phyloP scores from a whole-genome alignment of 164 flowering plant genomes.

The Berberis vulgaris region DNA sequence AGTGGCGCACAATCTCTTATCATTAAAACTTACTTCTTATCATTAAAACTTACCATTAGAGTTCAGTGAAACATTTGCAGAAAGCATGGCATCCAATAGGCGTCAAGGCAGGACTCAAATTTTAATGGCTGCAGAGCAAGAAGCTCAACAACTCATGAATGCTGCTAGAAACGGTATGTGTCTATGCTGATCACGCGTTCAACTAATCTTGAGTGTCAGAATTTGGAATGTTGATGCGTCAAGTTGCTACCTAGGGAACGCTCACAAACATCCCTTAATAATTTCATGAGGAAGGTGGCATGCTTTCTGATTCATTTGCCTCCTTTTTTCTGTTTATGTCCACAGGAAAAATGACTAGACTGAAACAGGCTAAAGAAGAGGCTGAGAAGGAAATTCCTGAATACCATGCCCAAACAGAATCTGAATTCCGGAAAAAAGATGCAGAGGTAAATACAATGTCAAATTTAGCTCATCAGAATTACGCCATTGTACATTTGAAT shows the following conservation, averaged over 20 bases:
- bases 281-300: background rate
- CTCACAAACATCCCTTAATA: no score
- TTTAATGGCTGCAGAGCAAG: background rate
- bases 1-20: no score
- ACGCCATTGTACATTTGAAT: no score
- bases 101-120: background rate
- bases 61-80: background rate
- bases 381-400: constrained; percentile 60
- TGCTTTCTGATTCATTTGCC: constrained; percentile 1
- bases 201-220: no score
- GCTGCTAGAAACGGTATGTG: background rate
- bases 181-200: no score
- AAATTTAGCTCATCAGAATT: no score
- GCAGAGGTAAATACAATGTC: constrained; percentile 30
- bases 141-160: background rate
- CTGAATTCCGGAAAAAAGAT: constrained; percentile 47
- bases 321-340: constrained; percentile 2
- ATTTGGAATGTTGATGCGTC: no score
- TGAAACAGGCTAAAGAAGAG: constrained; percentile 76
- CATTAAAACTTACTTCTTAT: no score
- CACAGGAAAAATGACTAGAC: constrained; percentile 52
- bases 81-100: background rate
- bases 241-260: no score
- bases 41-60: background rate
- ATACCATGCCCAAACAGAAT: constrained; percentile 53